These are phyloP conservation scores for Rhizomucor pusillus DNA, from an alignment of 371 early-diverging fungal species.

Conservation along the genomic window DNA sequence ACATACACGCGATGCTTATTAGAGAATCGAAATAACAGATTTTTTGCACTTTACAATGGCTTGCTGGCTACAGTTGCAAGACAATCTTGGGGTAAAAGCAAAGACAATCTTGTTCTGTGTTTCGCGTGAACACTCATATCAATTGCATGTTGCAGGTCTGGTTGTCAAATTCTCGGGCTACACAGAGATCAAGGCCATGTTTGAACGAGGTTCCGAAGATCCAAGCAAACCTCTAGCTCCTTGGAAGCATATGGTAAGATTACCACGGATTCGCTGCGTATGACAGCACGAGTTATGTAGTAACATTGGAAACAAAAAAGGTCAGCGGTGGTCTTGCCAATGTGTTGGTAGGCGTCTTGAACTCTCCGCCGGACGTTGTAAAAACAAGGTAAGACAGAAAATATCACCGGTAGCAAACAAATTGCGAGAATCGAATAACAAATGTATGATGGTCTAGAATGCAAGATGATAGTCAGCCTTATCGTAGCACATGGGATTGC, in stretches of 20 bases:
- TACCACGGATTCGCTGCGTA: background rate
- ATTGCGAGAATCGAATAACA: background rate
- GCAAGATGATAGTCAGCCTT: conserved; percentile 45
- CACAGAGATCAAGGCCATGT: conserved; percentile 41
- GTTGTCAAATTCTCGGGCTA: conserved; percentile 51
- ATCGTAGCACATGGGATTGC: conserved; percentile 44
- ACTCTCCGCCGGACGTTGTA: conserved; percentile 50
- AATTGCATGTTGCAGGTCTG: conserved; percentile 25
- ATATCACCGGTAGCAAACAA: no score
- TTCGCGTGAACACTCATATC: background rate
- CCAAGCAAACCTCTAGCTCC: conserved; percentile 31
- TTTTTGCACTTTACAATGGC: conserved; percentile 47
- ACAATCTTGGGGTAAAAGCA: conserved; percentile 49
- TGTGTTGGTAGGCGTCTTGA: conserved; percentile 49
- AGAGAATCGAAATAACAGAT: conserved; percentile 12
- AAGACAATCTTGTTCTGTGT: background rate
- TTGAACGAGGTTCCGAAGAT: conserved; percentile 26
- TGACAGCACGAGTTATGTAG: background rate
- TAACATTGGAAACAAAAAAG: conserved; percentile 13
- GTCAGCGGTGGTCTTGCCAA: conserved; percentile 49
- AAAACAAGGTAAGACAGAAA: conserved; percentile 31
- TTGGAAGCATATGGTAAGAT: conserved; percentile 45
- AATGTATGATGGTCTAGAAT: conserved; percentile 24
- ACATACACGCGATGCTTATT: background rate
- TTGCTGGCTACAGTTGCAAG: conserved; percentile 47